These are phyloP conservation scores for Trifolium dubium DNA, from an alignment of 306 rosid species.

Conservation along the genomic window DNA sequence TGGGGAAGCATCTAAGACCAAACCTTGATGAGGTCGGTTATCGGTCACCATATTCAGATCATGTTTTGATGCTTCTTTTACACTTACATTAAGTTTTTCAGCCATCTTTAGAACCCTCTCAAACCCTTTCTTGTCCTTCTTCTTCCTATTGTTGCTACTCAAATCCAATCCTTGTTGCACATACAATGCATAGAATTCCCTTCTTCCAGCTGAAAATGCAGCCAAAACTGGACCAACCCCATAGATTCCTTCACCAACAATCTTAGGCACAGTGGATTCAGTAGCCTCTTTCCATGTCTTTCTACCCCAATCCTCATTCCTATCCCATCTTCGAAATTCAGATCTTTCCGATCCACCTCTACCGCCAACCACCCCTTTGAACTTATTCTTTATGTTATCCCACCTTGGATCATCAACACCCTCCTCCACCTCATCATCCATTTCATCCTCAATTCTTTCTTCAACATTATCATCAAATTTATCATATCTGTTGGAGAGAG, in stretches of 20 bases:
- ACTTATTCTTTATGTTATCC: conserved; percentile 69
- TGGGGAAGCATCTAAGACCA: conserved; percentile 89
- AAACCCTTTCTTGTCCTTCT: conserved; percentile 96
- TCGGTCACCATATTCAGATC: conserved; percentile 95
- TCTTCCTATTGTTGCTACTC: conserved; percentile 79
- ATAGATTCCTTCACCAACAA: conserved; percentile 88
- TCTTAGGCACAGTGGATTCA: conserved; percentile 75
- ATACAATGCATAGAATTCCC: conserved; percentile 85
- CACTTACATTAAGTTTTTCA: conserved; percentile 63
- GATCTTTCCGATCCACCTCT: conserved; percentile 60
- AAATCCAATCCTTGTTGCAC: conserved; percentile 91
- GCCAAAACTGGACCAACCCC: conserved; percentile 98
- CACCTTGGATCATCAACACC: conserved; percentile 78
- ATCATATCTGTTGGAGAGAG: not conserved
- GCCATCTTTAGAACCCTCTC: conserved; percentile 79
- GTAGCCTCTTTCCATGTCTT: conserved; percentile 90
- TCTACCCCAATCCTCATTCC: conserved; percentile 81
- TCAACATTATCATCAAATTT: conserved; percentile 52
- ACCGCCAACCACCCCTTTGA: conserved; percentile 55
- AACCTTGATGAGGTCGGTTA: conserved; percentile 93
- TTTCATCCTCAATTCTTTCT: conserved; percentile 55
- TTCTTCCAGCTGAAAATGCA: conserved; percentile 85
- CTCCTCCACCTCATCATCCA: conserved; percentile 56
- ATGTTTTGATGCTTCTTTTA: conserved; percentile 82
- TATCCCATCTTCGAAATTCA: conserved; percentile 73